Percentiles rank a stretch among this genome's conserved stretches.
Evolutionary conservation across 2,329 filamentous ascomycete genomes (phyloP).

Genomic region (Sclerotinia glacialis): DNA sequence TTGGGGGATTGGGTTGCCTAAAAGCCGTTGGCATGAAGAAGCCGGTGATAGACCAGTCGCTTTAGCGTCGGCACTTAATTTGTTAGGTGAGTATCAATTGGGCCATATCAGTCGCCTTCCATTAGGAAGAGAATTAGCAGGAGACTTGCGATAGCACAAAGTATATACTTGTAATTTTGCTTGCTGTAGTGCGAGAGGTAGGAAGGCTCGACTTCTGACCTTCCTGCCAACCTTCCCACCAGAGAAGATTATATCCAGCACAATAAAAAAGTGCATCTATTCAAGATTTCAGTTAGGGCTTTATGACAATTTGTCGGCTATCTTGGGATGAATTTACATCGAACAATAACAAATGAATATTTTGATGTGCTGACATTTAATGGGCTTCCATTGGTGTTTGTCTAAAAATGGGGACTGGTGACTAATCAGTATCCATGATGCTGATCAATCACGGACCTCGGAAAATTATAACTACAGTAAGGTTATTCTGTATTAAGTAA

Average conservation of each 20-base stretch:
- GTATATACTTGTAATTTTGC: too few relatives aligned
- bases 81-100: too few relatives aligned
- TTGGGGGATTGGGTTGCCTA: not conserved
- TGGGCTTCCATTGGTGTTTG: not conserved
- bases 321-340: not conserved
- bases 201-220: too few relatives aligned
- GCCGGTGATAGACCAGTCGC: not conserved
- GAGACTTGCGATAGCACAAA: too few relatives aligned
- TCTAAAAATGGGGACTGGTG: not conserved
- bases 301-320: not conserved
- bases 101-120: too few relatives aligned
- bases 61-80: not conserved
- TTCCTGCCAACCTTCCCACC: too few relatives aligned
- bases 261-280: too few relatives aligned
- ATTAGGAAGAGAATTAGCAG: not conserved
- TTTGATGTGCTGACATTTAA: conserved; percentile 14
- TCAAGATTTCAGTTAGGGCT: too few relatives aligned
- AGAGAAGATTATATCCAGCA: too few relatives aligned
- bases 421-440: conserved; percentile 1
- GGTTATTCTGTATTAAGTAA: too few relatives aligned
- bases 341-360: not conserved
- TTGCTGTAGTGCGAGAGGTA: too few relatives aligned
- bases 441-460: not conserved
- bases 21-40: not conserved
- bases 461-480: not conserved